Evolutionary conservation across 441 rosid genomes (phyloP).

Genomic region (Manihot esculenta): DNA sequence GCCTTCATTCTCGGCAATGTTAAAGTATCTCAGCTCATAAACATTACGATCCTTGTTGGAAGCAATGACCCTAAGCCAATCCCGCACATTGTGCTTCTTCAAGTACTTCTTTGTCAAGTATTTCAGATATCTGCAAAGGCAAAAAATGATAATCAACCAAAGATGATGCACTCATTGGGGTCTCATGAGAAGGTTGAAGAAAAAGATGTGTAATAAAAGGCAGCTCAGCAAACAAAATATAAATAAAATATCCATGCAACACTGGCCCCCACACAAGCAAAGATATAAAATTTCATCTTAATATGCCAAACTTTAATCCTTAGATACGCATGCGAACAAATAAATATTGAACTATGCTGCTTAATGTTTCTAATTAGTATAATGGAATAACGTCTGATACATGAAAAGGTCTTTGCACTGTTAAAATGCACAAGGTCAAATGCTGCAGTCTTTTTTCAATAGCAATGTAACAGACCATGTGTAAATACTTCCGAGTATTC

Average conservation of each 20-base stretch:
- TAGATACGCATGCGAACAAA: too few species aligned
- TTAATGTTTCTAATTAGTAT: too few species aligned
- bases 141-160: not conserved
- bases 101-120: conserved; percentile 83
- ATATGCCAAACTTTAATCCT: not conserved
- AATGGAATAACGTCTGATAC: too few species aligned
- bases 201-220: too few species aligned
- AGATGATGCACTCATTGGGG: not conserved
- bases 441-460: too few species aligned
- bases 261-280: conserved; percentile 12
- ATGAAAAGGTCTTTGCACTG: too few species aligned
- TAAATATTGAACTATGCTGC: too few species aligned
- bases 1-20: conserved; percentile 83
- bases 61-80: conserved; percentile 88
- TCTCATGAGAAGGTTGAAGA: too few species aligned
- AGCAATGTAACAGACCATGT: too few species aligned
- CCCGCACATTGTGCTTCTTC: conserved; percentile 78
- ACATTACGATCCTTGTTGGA: conserved; percentile 72
- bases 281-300: not conserved
- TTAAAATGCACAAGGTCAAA: too few species aligned
- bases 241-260: not conserved
- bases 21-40: conserved; percentile 79
- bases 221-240: too few species aligned
- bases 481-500: too few species aligned
- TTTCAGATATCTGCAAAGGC: conserved; percentile 56